Evolutionary conservation across 352 stramenopile genomes (phyloP).

Genomic region (Globisporangium polare): DNA sequence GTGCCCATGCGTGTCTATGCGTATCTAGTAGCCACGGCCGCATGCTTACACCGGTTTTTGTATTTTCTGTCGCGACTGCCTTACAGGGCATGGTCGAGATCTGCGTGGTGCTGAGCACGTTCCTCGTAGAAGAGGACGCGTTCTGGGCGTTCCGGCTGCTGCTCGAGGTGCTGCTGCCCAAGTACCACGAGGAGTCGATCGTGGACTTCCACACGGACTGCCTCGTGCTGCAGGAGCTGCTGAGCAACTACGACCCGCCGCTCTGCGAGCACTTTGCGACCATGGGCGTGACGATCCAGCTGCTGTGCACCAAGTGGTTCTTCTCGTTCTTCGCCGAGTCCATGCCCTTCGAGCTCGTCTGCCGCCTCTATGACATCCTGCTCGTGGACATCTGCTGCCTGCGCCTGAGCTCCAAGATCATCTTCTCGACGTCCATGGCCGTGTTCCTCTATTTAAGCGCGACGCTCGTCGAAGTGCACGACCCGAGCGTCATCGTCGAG

Average conservation of each 20-base stretch:
- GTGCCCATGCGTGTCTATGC: not conserved
- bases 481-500: slow-evolving; percentile 73
- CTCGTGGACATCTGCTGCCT: slow-evolving; percentile 65
- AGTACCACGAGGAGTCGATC: slow-evolving; percentile 79
- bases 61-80: not conserved
- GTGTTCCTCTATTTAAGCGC: slow-evolving; percentile 76
- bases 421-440: slow-evolving; percentile 69
- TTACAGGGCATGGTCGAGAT: slow-evolving; percentile 74
- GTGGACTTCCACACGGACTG: slow-evolving; percentile 82
- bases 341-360: slow-evolving; percentile 78
- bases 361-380: slow-evolving; percentile 70
- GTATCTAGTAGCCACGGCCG: not conserved
- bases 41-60: slow-evolving; percentile 1
- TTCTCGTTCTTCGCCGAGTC: slow-evolving; percentile 84
- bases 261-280: slow-evolving; percentile 56
- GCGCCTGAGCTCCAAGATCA: slow-evolving; percentile 53
- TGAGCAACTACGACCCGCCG: slow-evolving; percentile 39
- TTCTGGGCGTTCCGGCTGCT: slow-evolving; percentile 76
- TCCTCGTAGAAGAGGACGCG: slow-evolving; percentile 70
- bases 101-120: slow-evolving; percentile 72
- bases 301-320: slow-evolving; percentile 84
- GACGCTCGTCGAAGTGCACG: slow-evolving; percentile 63
- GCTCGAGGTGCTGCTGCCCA: slow-evolving; percentile 68
- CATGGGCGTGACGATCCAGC: slow-evolving; percentile 65
- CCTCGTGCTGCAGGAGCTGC: slow-evolving; percentile 72